A percentile compares a stretch with the other conserved stretches of the same genome.
Evolutionary conservation across 164 flowering plant genomes (phyloP).

Genomic region (Sextonia rubra): DNA sequence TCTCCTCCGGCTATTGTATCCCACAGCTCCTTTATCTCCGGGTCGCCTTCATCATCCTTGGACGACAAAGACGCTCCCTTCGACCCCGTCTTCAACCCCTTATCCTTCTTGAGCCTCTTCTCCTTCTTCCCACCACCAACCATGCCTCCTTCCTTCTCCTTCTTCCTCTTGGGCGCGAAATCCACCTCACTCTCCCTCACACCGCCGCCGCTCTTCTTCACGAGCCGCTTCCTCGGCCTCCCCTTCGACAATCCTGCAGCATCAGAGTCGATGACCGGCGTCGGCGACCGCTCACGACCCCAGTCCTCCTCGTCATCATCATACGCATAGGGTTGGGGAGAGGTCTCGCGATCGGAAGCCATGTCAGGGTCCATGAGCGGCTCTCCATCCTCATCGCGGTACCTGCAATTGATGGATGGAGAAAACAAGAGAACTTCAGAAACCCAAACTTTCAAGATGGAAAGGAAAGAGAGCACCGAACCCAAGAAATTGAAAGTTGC

Average conservation of each 20-base stretch:
- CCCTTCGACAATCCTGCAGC: slow-evolving; percentile 14
- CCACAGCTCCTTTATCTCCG: slow-evolving; percentile 88
- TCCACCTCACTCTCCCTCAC: slow-evolving; percentile 2
- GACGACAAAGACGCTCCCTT: slow-evolving; percentile 22
- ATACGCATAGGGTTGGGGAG: slow-evolving; percentile 22
- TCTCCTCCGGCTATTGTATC: slow-evolving; percentile 78
- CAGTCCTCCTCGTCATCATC: slow-evolving; percentile 33
- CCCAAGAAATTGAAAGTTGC: neutral
- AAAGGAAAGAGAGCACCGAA: neutral
- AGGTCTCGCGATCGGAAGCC: slow-evolving; percentile 38
- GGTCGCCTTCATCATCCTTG: slow-evolving; percentile 46
- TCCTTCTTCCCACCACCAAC: slow-evolving; percentile 29
- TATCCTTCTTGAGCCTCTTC: slow-evolving; percentile 40
- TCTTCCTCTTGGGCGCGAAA: slow-evolving; percentile 34
- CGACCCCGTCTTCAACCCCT: slow-evolving; percentile 11
- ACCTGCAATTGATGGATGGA: slow-evolving; percentile 30
- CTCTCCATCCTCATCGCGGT: slow-evolving; percentile 83
- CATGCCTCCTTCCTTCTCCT: slow-evolving; percentile 23
- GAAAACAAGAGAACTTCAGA: neutral
- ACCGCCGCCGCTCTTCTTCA: slow-evolving; percentile 44
- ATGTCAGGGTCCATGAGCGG: slow-evolving; percentile 69
- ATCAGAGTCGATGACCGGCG: slow-evolving; percentile 27
- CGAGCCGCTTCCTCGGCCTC: slow-evolving; percentile 69
- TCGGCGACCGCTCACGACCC: slow-evolving; percentile 49
- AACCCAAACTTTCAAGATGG: neutral